phyloP scores from a whole-genome alignment of 306 rosid genomes.

The Delonix regia region DNA sequence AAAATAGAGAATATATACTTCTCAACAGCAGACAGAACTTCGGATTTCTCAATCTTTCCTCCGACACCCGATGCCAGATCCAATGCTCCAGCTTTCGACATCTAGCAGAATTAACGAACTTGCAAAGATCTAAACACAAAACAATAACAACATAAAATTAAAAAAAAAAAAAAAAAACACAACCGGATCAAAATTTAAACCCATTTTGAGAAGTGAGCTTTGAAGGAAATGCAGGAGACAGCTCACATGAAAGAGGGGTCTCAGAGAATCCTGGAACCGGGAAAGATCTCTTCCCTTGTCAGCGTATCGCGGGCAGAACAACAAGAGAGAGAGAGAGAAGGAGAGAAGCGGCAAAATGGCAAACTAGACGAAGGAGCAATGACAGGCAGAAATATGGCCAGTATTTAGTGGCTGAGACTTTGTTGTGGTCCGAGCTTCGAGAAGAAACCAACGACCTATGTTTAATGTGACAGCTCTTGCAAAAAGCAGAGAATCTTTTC shows the following conservation, averaged over 20 bases:
- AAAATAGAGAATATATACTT: slow-evolving; percentile 41
- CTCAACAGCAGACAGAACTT: slow-evolving; percentile 79
- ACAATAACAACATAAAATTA: neutral
- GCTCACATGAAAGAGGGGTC: neutral
- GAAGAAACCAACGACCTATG: no score
- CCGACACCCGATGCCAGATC: slow-evolving; percentile 93
- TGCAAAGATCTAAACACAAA: slow-evolving; percentile 26
- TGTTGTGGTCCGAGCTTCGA: neutral
- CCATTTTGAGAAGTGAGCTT: neutral
- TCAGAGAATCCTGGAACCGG: neutral
- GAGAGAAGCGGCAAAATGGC: neutral
- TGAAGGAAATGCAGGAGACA: neutral
- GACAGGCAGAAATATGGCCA: no score
- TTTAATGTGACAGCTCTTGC: no score
- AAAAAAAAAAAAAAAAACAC: no score
- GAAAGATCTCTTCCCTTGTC: neutral
- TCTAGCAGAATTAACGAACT: slow-evolving; percentile 1
- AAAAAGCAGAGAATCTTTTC: no score
- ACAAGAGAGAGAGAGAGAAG: neutral
- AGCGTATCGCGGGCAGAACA: neutral
- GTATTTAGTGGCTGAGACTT: no score
- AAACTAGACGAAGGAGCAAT: neutral
- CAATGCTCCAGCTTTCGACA: slow-evolving; percentile 63
- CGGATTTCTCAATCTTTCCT: slow-evolving; percentile 73
- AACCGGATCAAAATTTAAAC: neutral